Percentiles rank a stretch among this genome's conserved stretches.
phyloP scores from a whole-genome alignment of 148 eudicot species.

The Suaeda aralocaspica region DNA sequence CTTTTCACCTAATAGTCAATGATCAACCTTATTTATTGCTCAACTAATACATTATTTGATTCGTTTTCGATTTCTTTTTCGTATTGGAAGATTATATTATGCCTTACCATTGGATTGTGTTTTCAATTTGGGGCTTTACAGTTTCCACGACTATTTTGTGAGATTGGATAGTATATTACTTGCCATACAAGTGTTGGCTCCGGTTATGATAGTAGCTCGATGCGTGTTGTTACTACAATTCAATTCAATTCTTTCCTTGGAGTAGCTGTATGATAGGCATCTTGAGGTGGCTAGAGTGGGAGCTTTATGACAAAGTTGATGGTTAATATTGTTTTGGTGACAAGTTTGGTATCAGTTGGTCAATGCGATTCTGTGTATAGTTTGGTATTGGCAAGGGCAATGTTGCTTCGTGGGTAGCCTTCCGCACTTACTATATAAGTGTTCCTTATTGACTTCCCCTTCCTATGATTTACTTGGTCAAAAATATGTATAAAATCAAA shows the following conservation, averaged over 20 bases:
- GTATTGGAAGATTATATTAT: neutral
- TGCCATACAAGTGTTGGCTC: neutral
- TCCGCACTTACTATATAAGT: slow-evolving; percentile 11
- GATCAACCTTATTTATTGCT: neutral
- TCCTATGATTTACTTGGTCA: slow-evolving; percentile 12
- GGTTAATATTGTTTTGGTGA: slow-evolving; percentile 3
- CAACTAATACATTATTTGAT: slow-evolving; percentile 10
- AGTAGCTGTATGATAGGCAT: slow-evolving; percentile 5
- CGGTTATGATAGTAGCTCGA: slow-evolving; percentile 5
- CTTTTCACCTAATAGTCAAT: neutral
- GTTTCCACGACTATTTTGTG: neutral
- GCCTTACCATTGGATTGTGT: neutral
- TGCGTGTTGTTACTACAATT: neutral
- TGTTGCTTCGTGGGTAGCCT: slow-evolving; percentile 18
- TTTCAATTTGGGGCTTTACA: neutral
- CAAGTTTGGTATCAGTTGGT: slow-evolving; percentile 5
- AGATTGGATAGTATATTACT: neutral
- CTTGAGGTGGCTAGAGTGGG: neutral
- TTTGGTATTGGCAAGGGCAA: slow-evolving; percentile 7
- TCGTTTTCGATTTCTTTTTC: too few relatives aligned
- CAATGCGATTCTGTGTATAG: slow-evolving; percentile 6
- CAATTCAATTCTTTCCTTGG: neutral
- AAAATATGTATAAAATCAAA: slow-evolving; percentile 5
- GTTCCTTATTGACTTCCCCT: slow-evolving; percentile 13
- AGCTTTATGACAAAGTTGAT: slow-evolving; percentile 4